These are phyloP conservation scores for Drechslerella stenobrocha DNA, from an alignment of 2,329 filamentous ascomycete species.

Conservation along the genomic window DNA sequence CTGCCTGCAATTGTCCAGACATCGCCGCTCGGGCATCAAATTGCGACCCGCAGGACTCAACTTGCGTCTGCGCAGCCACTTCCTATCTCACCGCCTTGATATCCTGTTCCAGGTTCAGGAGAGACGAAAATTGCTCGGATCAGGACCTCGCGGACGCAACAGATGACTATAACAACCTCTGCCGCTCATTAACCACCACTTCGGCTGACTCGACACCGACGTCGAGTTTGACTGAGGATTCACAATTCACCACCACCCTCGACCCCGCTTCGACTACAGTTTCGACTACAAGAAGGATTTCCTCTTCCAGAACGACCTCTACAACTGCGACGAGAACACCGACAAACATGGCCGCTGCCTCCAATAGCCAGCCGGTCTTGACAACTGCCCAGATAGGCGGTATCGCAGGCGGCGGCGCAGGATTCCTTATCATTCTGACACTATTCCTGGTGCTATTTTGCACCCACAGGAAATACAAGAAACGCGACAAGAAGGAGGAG, in stretches of 20 bases:
- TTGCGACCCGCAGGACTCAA: conserved; percentile 22
- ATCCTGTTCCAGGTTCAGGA: conserved; percentile 25
- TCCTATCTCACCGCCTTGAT: conserved; percentile 20
- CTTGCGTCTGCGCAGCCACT: conserved; percentile 21
- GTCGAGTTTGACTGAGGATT: neutral
- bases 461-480: conserved; percentile 30
- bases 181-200: conserved; percentile 6
- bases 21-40: conserved; percentile 16
- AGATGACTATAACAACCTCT: conserved; percentile 7
- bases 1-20: conserved; percentile 25
- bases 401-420: conserved; percentile 29
- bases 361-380: conserved; percentile 12
- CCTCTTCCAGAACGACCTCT: neutral
- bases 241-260: neutral
- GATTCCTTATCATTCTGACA: conserved; percentile 16
- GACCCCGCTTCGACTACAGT: neutral
- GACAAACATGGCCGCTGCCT: conserved; percentile 17
- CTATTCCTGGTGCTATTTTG: conserved; percentile 8
- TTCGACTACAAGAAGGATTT: neutral
- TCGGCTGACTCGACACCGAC: conserved; percentile 19
- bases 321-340: conserved; percentile 7
- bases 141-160: conserved; percentile 19
- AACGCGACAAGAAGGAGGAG: conserved; percentile 52
- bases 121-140: conserved; percentile 31
- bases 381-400: conserved; percentile 35